Conservation (phyloP, 768 basidiomycete species). For the Suillus spraguei region DNA sequence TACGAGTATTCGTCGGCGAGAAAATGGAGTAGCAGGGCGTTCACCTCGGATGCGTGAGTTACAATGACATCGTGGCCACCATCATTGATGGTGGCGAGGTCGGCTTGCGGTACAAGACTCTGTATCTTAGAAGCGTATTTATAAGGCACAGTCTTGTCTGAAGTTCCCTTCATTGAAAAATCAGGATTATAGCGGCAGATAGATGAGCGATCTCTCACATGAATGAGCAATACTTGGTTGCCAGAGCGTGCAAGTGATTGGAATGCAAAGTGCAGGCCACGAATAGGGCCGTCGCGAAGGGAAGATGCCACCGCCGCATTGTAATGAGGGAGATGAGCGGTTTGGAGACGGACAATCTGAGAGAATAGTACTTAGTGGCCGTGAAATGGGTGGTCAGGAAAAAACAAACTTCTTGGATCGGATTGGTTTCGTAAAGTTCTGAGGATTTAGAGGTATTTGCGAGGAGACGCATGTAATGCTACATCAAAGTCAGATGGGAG, state of each 20-base stretch:
- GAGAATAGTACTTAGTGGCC: neutral
- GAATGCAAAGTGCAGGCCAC: constrained; percentile 60
- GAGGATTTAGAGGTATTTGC: constrained; percentile 36
- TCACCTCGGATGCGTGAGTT: constrained; percentile 36
- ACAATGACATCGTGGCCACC: constrained; percentile 35
- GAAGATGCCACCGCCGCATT: constrained; percentile 79
- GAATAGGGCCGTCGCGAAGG: constrained; percentile 70
- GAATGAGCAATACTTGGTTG: constrained; percentile 61
- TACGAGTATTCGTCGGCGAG: constrained; percentile 14
- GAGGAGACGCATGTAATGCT: constrained; percentile 57
- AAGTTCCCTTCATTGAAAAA: constrained; percentile 28
- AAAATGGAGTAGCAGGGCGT: constrained; percentile 29
- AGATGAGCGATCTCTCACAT: constrained; percentile 42
- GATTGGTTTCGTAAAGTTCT: constrained; percentile 27
- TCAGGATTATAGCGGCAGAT: neutral
- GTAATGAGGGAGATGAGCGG: constrained; percentile 73
- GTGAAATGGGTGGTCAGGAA: neutral
- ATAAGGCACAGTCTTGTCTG: constrained; percentile 36
- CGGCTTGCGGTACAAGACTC: constrained; percentile 30
- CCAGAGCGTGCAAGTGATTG: constrained; percentile 47
- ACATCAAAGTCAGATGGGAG: neutral
- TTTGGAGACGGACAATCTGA: constrained; percentile 76
- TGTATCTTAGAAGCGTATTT: constrained; percentile 34
- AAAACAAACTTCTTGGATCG: constrained; percentile 46
- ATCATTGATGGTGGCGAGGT: constrained; percentile 30